Conservation (phyloP, 169 alveolate species). For the Plasmodium yoelii region DNA sequence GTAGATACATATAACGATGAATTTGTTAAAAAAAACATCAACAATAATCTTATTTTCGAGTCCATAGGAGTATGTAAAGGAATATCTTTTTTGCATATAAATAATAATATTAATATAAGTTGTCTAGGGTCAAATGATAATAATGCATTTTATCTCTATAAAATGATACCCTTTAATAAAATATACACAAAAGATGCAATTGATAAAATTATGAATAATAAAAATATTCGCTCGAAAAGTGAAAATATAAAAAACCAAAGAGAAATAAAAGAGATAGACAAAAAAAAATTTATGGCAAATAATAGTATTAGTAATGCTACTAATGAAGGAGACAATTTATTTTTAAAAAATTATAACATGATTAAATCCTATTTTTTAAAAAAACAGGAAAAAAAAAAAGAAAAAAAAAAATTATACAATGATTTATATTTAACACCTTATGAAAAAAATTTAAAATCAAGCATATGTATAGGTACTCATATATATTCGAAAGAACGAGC, state of each 20-base stretch:
- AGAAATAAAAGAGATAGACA: conserved; percentile 1
- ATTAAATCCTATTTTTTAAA: conserved; percentile 58
- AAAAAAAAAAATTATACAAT: conserved; percentile 56
- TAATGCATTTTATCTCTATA: conserved; percentile 74
- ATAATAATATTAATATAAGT: conserved; percentile 57
- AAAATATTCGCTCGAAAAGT: conserved; percentile 13
- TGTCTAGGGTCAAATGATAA: conserved; percentile 65
- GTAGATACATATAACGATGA: conserved; percentile 75
- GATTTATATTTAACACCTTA: conserved; percentile 74
- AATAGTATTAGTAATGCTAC: background rate
- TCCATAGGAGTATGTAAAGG: conserved; percentile 77
- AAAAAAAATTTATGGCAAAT: background rate
- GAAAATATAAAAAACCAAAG: conserved; percentile 10
- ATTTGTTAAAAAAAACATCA: conserved; percentile 70
- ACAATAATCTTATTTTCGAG: conserved; percentile 74
- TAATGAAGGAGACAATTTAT: conserved; percentile 8
- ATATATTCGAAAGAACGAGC: conserved; percentile 77
- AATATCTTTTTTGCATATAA: conserved; percentile 57
- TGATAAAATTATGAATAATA: conserved; percentile 50
- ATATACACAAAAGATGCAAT: conserved; percentile 57
- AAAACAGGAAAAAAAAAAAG: conserved; percentile 17
- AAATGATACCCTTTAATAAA: conserved; percentile 73
- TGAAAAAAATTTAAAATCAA: conserved; percentile 76
- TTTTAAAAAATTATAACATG: conserved; percentile 38
- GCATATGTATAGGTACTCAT: conserved; percentile 76